These are phyloP conservation scores for Ceratonia siliqua DNA, from an alignment of 306 rosid genomes.

Conservation along the genomic window DNA sequence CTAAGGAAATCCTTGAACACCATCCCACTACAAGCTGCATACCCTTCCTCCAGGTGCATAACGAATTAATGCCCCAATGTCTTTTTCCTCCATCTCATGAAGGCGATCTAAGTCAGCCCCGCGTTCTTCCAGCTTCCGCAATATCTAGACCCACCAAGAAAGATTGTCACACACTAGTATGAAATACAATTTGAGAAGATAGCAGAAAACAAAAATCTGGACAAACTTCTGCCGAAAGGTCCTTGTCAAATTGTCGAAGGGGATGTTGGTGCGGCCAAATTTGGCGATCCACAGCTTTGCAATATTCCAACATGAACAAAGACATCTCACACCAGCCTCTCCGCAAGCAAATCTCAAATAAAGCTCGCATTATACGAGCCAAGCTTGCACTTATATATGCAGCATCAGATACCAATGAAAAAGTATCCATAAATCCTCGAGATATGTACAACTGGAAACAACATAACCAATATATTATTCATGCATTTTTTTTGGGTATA, in stretches of 20 bases:
- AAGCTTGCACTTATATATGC: conserved; percentile 95
- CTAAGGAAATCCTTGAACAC: conserved; percentile 23
- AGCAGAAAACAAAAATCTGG: conserved; percentile 36
- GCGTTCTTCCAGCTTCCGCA: conserved; percentile 85
- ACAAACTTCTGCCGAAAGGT: conserved; percentile 77
- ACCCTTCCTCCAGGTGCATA: conserved; percentile 94
- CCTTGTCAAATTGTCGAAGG: conserved; percentile 89
- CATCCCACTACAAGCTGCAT: conserved; percentile 35
- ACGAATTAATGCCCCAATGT: conserved; percentile 87
- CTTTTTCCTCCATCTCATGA: conserved; percentile 90
- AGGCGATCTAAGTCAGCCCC: conserved; percentile 85
- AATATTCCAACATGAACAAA: conserved; percentile 89
- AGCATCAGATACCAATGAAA: conserved; percentile 94
- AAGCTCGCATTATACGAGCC: conserved; percentile 92
- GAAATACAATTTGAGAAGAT: conserved; percentile 24
- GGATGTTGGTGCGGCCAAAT: conserved; percentile 97
- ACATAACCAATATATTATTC: conserved; percentile 37
- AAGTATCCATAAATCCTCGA: conserved; percentile 81
- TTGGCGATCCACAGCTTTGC: conserved; percentile 98
- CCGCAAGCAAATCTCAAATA: conserved; percentile 88
- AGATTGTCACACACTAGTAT: conserved; percentile 29
- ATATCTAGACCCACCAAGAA: conserved; percentile 52
- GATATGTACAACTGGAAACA: conserved; percentile 83
- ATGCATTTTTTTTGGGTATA: conserved; percentile 16
- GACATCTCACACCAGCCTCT: conserved; percentile 97